phyloP scores from a whole-genome alignment of 495 filamentous ascomycete genomes.

The Staphylotrichum longicolle region DNA sequence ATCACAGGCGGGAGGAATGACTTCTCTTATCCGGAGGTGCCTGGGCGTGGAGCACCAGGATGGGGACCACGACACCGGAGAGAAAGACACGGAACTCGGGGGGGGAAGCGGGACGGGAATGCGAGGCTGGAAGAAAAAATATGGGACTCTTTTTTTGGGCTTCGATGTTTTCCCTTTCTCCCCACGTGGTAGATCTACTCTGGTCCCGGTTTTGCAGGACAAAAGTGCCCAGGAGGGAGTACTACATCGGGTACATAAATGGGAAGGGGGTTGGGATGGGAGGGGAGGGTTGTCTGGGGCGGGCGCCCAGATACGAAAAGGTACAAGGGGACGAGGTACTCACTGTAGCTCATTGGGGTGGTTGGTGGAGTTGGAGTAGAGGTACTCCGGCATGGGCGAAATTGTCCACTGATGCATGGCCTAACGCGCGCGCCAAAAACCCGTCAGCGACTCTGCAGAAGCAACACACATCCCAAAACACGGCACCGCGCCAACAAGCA shows the following conservation, averaged over 20 bases:
- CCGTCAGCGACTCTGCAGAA: constrained; percentile 23
- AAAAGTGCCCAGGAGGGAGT: constrained; percentile 27
- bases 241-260: constrained; percentile 42
- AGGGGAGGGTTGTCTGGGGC: constrained; percentile 3
- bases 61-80: constrained; percentile 22
- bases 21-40: constrained; percentile 26
- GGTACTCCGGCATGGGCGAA: constrained; percentile 47
- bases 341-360: constrained; percentile 51
- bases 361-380: constrained; percentile 49
- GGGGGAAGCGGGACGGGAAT: constrained; percentile 10
- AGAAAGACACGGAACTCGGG: constrained; percentile 9
- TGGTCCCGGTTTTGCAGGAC: constrained; percentile 30
- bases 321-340: constrained; percentile 49
- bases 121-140: constrained; percentile 11
- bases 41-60: constrained; percentile 35
- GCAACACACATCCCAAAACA: neutral
- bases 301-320: constrained; percentile 37
- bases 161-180: constrained; percentile 15
- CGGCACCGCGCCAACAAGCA: too few relatives aligned
- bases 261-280: constrained; percentile 26
- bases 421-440: constrained; percentile 31
- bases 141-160: constrained; percentile 13
- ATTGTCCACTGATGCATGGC: constrained; percentile 56
- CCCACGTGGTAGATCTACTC: constrained; percentile 27
- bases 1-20: constrained; percentile 26